Conservation (phyloP, 148 eudicot species). For the Nyssa sinensis region DNA sequence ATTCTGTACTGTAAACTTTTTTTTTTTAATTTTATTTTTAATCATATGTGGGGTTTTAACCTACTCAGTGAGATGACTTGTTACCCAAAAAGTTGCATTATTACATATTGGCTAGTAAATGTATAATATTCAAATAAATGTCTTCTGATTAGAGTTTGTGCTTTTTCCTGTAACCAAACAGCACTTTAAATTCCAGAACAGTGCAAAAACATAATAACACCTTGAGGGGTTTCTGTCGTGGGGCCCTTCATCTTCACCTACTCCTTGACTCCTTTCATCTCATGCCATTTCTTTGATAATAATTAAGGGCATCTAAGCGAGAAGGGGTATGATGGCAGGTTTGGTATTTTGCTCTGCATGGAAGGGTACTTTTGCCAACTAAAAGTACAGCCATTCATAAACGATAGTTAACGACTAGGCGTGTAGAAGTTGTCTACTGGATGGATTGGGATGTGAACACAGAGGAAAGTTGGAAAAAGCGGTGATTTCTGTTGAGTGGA, state of each 20-base stretch:
- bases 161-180: not conserved
- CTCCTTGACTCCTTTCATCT: not conserved
- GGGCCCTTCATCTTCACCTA: not conserved
- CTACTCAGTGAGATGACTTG: not conserved
- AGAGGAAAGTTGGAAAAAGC: constrained; percentile 13
- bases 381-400: not conserved
- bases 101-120: not conserved
- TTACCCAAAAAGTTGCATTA: not conserved
- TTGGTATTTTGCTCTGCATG: constrained; percentile 13
- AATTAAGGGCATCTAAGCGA: not conserved
- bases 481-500: not conserved
- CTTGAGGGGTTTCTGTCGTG: not conserved
- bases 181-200: not conserved
- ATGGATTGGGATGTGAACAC: constrained; percentile 18
- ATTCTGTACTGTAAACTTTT: not conserved
- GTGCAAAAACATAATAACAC: not conserved
- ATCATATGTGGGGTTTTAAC: not conserved
- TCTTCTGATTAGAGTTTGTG: not conserved
- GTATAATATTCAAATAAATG: not conserved
- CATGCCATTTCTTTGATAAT: not conserved
- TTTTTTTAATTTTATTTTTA: no score
- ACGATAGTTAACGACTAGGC: constrained; percentile 23
- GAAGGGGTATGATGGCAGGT: not conserved
- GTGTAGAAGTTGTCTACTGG: constrained; percentile 22
- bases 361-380: constrained; percentile 9